Base-by-base conservation (phyloP, 306 rosid species). In the Inga leiocalycina region DNA sequence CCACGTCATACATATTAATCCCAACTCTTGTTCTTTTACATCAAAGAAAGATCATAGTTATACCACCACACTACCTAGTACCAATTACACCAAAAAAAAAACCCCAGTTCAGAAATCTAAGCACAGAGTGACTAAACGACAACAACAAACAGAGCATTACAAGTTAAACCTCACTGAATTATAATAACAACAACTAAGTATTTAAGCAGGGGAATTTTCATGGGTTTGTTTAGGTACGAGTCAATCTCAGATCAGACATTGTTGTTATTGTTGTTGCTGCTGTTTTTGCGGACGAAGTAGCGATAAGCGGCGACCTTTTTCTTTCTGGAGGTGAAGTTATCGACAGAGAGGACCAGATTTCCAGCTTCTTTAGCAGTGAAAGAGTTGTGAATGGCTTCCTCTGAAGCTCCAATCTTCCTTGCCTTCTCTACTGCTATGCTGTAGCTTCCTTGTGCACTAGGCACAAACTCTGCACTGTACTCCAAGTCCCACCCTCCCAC, bases 401-500 rank as follows among this genome's bases (percentile, higher is more conserved):
- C 97, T n/a, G 86, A 57, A 1, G 91, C 88, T 10, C 48, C 80
- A 1, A 92, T 39, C 79, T 89, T 91, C 83, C 97, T 91, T 66
- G 92, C 80, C 80, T 87, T 93, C 83, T 93, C 98, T 65, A 94
- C 97, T 10, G 92, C 93, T 15, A 94, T 85, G 5, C 77, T 88
- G 91, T 94, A 93, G 89, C 97, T 90, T n/a, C 87, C 91, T 79
- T 90, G 83, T 51, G 93, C 89, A 57, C 17, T 72, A 0, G 97
- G 97, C 61, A 94, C 88, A 78, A 91, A 94, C 81, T 94, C 98
- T 8, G 93, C 97, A 84, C 94, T 89, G 85, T 94, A 94, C 41
- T 91, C 98, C 80, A 94, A 85, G 51, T 94, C 97, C 98, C 98
- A 93, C 2, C 98, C 97, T 66, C 97, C 98, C 32, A 94, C 98